Evolutionary conservation across 352 stramenopile species (phyloP).

Genomic region (Phytophthora nicotianae): DNA sequence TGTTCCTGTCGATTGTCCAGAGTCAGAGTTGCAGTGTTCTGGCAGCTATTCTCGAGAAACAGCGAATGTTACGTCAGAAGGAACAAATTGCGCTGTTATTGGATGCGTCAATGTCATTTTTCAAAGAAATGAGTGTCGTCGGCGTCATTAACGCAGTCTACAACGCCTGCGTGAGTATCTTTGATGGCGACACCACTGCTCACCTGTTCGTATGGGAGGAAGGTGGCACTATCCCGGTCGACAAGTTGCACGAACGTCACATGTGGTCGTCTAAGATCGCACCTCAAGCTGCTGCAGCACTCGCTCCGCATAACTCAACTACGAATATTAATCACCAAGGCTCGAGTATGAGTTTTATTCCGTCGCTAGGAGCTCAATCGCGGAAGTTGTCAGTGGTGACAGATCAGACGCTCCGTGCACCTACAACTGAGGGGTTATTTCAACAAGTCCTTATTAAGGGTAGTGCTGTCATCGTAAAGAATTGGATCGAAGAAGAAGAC

Average conservation of each 20-base stretch:
- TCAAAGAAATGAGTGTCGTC: slow-evolving; percentile 82
- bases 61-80: slow-evolving; percentile 63
- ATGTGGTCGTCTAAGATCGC: slow-evolving; percentile 82
- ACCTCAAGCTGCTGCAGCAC: slow-evolving; percentile 25
- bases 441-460: slow-evolving; percentile 60
- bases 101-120: slow-evolving; percentile 79
- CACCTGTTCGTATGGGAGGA: slow-evolving; percentile 73
- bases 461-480: slow-evolving; percentile 52
- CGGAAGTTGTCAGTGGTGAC: slow-evolving; percentile 66
- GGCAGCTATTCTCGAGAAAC: slow-evolving; percentile 74
- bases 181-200: slow-evolving; percentile 56
- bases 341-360: slow-evolving; percentile 35
- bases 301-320: slow-evolving; percentile 8
- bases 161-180: slow-evolving; percentile 74
- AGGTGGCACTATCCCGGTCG: slow-evolving; percentile 6
- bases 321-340: slow-evolving; percentile 11
- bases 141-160: slow-evolving; percentile 84
- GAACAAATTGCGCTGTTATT: slow-evolving; percentile 67
- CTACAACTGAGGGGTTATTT: slow-evolving; percentile 60
- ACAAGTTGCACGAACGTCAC: slow-evolving; percentile 32
- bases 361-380: slow-evolving; percentile 39
- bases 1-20: slow-evolving; percentile 79
- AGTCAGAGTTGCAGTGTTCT: slow-evolving; percentile 71
- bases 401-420: slow-evolving; percentile 57
- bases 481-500: slow-evolving; percentile 44